These are phyloP conservation scores for Exserohilum turcica DNA, from an alignment of 2,329 filamentous ascomycete species.

Conservation along the genomic window DNA sequence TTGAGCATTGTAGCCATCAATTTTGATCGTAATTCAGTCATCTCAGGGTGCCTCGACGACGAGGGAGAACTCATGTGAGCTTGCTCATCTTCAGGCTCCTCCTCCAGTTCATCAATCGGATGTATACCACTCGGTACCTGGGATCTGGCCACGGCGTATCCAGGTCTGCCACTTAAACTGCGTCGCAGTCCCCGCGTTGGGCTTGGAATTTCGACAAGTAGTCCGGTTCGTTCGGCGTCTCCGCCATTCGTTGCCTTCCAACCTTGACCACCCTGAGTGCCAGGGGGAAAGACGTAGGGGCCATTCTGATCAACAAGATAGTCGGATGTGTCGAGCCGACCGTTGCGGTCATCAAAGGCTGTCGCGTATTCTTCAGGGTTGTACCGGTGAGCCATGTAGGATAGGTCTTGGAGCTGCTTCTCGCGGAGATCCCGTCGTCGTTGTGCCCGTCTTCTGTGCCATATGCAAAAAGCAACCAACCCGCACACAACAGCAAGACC, in stretches of 20 bases:
- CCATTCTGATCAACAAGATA: constrained; percentile 32
- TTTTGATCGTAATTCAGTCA: constrained; percentile 28
- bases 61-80: constrained; percentile 23
- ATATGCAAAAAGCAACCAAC: constrained; percentile 53
- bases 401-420: constrained; percentile 60
- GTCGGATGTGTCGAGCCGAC: constrained; percentile 49
- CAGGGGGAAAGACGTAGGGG: constrained; percentile 35
- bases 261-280: constrained; percentile 32
- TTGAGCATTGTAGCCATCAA: constrained; percentile 33
- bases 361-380: constrained; percentile 46
- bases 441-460: constrained; percentile 52
- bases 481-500: constrained; percentile 51
- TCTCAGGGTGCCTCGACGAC: constrained; percentile 28
- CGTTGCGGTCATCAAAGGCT: constrained; percentile 44
- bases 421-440: constrained; percentile 55
- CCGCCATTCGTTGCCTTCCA: constrained; percentile 38
- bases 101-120: constrained; percentile 67
- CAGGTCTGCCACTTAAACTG: constrained; percentile 44
- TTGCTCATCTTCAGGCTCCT: constrained; percentile 50
- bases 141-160: constrained; percentile 56
- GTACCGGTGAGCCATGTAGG: constrained; percentile 56
- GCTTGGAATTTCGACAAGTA: constrained; percentile 55
- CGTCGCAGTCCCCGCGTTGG: constrained; percentile 55
- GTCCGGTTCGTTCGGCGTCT: constrained; percentile 53
- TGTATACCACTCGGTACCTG: constrained; percentile 62